These are phyloP conservation scores for Cicer judaicum DNA, from an alignment of 306 rosid genomes.

Conservation along the genomic window DNA sequence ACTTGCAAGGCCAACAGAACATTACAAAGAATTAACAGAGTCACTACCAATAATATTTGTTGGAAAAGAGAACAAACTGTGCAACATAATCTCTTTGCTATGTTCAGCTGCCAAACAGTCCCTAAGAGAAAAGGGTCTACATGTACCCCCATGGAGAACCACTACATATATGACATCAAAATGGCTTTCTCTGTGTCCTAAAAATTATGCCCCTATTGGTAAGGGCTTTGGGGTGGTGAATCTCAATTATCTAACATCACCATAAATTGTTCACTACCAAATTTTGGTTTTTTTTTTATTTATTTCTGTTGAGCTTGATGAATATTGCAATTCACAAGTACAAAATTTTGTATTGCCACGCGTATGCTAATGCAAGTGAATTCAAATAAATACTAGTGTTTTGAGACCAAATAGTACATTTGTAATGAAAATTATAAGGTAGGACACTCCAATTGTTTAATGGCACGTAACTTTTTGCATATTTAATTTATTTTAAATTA, in stretches of 20 bases:
- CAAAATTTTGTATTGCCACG: too few relatives aligned
- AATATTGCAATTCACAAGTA: too few relatives aligned
- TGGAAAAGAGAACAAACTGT: slow-evolving; percentile 63
- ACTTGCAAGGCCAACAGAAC: slow-evolving; percentile 69
- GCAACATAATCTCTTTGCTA: slow-evolving; percentile 57
- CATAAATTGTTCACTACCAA: too few relatives aligned
- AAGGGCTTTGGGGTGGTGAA: slow-evolving; percentile 46
- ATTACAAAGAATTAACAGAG: slow-evolving; percentile 60
- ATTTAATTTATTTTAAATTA: too few relatives aligned
- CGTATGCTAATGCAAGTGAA: too few relatives aligned
- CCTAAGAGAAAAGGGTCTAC: slow-evolving; percentile 72
- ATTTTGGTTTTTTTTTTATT: too few relatives aligned
- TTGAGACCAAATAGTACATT: too few relatives aligned
- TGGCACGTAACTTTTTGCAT: too few relatives aligned
- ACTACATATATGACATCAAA: slow-evolving; percentile 59
- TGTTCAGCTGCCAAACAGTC: slow-evolving; percentile 81
- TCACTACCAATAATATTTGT: slow-evolving; percentile 63
- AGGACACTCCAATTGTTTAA: too few relatives aligned
- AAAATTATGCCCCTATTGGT: slow-evolving; percentile 9
- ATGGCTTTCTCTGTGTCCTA: slow-evolving; percentile 45
- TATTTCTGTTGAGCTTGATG: too few relatives aligned
- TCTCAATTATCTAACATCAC: slow-evolving; percentile 30
- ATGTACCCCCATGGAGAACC: slow-evolving; percentile 88
- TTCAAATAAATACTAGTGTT: too few relatives aligned
- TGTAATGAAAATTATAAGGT: too few relatives aligned